These are phyloP conservation scores for Ustilago cynodontis DNA, from an alignment of 1,284 basidiomycete species.

Conservation along the genomic window DNA sequence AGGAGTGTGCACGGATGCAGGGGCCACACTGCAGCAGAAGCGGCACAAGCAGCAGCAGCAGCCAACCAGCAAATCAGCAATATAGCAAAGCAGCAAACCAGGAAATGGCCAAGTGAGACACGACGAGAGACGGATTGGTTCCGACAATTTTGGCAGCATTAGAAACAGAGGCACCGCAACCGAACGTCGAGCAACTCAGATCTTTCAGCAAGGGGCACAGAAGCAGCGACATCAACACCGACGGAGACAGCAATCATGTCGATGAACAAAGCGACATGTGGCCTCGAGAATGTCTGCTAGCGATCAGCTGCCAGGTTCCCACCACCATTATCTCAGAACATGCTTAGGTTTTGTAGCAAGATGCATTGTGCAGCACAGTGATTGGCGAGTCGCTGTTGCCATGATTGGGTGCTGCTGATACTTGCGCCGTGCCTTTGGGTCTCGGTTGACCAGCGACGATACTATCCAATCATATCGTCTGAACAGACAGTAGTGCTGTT, in stretches of 20 bases:
- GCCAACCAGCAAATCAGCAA: no score
- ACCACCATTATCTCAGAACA: neutral
- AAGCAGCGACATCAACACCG: no score
- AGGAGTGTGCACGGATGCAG: slow-evolving; percentile 2
- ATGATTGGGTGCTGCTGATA: neutral
- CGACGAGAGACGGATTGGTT: neutral
- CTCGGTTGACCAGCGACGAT: neutral
- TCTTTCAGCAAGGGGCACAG: no score
- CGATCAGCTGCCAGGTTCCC: neutral
- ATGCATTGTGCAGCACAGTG: neutral
- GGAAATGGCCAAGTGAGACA: neutral
- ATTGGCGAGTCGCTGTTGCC: neutral
- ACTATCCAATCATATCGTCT: neutral
- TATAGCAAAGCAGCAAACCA: neutral
- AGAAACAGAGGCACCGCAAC: neutral
- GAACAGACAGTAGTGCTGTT: neutral
- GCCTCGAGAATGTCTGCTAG: neutral
- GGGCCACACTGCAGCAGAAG: slow-evolving; percentile 1
- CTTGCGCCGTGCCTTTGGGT: neutral
- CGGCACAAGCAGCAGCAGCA: no score
- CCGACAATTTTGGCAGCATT: neutral
- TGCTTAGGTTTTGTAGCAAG: neutral
- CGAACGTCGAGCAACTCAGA: no score
- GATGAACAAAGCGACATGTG: slow-evolving; percentile 5
- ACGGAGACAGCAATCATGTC: neutral